These are phyloP conservation scores for Gossypium mustelinum DNA, from an alignment of 345 rosid genomes.

Conservation along the genomic window DNA sequence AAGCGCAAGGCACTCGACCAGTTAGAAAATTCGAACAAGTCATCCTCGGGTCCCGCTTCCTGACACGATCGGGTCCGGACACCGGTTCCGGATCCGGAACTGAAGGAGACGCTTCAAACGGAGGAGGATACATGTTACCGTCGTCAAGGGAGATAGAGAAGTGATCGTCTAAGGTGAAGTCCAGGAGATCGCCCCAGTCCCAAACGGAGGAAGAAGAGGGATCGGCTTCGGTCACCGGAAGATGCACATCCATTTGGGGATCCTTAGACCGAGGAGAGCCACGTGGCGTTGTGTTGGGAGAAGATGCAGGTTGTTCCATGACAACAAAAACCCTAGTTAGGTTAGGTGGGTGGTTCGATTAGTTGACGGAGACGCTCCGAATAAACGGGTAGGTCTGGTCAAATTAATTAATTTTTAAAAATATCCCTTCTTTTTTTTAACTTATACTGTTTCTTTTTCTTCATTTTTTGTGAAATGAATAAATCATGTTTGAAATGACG, in stretches of 20 bases:
- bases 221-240: constrained; percentile 32
- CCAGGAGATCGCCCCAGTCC: constrained; percentile 87
- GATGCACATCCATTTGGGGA: constrained; percentile 40
- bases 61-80: constrained; percentile 40
- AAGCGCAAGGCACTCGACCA: constrained; percentile 79
- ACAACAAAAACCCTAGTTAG: background rate
- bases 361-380: constrained; percentile 11
- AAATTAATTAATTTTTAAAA: background rate
- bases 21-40: constrained; percentile 79
- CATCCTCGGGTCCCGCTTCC: constrained; percentile 93
- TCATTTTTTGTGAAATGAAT: too few species aligned
- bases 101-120: constrained; percentile 20
- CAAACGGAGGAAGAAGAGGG: constrained; percentile 51
- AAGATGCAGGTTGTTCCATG: constrained; percentile 10
- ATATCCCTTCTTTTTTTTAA: too few species aligned
- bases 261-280: background rate
- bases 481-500: too few species aligned
- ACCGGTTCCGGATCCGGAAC: constrained; percentile 18
- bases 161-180: constrained; percentile 63
- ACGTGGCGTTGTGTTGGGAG: background rate
- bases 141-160: constrained; percentile 43
- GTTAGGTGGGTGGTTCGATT: constrained; percentile 16
- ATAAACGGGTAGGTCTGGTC: background rate
- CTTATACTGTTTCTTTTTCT: too few species aligned
- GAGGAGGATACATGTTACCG: constrained; percentile 24